Evolutionary conservation across 306 rosid genomes (phyloP), one percentile per base, ranked within the genome.

Genomic region (Prunus mira): DNA sequence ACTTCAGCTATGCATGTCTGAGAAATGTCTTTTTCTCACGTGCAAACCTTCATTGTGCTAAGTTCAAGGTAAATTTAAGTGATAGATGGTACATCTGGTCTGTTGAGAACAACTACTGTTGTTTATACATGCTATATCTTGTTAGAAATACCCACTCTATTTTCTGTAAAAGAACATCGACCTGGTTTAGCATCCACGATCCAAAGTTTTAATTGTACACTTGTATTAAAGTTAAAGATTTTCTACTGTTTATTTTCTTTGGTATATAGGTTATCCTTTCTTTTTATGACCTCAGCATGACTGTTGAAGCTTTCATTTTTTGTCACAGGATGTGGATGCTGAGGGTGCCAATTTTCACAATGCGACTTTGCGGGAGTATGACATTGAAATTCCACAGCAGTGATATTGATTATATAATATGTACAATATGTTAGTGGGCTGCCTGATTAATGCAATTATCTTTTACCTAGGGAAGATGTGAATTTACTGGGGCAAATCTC

Each of bases 311-410:
- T 73, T 9, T 19, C 5, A 34, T n/a, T 41, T 56, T 27, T 69
- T 74, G 70, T 62, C 52, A 50, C 78, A 94, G 98, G 97, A 94
- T 73, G 98, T 83, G 25, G 98, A 94, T 76, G 98, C 98, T 18
- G 98, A 82, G 89, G 91, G 76, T 69, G 90, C 97, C 83, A 92
- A 55, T 76, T 94, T 94, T 86, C 95, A 85, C 75, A 87, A 90
- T 83, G 98, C 97, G 77, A 92, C 85, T 81, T 82, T 94, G 93
- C 90, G 91, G 67, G 98, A 92, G 98, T 94, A 91, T 89, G 94
- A 81, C 65, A 78, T 77, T 72, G 20, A 19, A 57, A 74, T 73
- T 70, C 70, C 20, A 12, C 18, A 71, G 77, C 50, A 56, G 12
- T 47, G 47, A 60, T 77, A 15, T n/a, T 78, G 49, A 70, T 75